Evolutionary conservation across 371 early-diverging fungal species (phyloP), one percentile per base, ranked within the genome.

Genomic region (Mucor velutinosus): DNA sequence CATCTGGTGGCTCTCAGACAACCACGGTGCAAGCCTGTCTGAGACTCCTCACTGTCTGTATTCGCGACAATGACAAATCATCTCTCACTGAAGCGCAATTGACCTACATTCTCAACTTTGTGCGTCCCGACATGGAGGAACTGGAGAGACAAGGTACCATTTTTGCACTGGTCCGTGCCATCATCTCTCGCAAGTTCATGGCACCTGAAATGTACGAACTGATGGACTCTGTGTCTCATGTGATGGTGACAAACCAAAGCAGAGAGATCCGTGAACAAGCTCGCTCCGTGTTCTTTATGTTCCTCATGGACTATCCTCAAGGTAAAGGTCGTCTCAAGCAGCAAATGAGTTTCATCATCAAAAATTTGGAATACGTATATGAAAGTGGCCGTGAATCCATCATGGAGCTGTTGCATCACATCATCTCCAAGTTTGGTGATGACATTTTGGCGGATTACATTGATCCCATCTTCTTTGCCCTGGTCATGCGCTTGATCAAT

Each of bases 281-380:
- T 58, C 91, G 96, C 4, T 84, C 89, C 14, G 87, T 90, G 0
- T 90, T 88, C 72, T 86, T 96, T 58, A 91, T 91, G 74, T 99
- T 98, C 85, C 76, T 97, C 67, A 83, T 97, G 77, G 94, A 96
- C 63, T 99, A 97, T 76, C 99, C 98, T 30, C 94, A 94, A 72
- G 95, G 95, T 43, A 84, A 85, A 39, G 82, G 84, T 4, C 87
- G 95, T 56, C 79, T 98, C 39, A 79, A 86, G 69, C 91, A 87
- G 64, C 92, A 92, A 69, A 90, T 98, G 85, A 87, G 85, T 65
- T 95, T 94, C 71, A 76, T 97, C 58, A 81, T 94, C 69, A 90
- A 93, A 73, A 97, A 98, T 76, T 80, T 97, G 58, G 86, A 88
- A 62, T 99, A 95, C 73, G 91, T 87, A 33, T 90, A 89, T 77